Percentiles rank a stretch among this genome's conserved stretches.
Conservation (phyloP, 2,329 filamentous ascomycete species). For the Paraphoma chrysanthemicola region DNA sequence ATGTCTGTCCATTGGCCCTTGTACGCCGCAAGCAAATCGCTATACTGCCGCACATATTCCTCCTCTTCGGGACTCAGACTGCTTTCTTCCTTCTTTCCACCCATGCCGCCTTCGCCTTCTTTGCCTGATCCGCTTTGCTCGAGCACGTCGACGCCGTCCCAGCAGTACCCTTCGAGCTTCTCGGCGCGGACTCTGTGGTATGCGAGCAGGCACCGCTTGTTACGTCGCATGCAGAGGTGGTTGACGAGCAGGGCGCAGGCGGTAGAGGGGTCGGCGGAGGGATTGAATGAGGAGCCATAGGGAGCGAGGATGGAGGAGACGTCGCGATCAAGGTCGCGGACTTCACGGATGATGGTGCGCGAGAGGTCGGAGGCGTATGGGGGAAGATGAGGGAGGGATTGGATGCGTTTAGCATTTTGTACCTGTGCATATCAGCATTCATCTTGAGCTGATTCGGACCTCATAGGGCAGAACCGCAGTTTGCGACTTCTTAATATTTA, state of each 20-base stretch:
- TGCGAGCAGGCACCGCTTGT: conserved; percentile 93
- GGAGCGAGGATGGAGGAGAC: conserved; percentile 79
- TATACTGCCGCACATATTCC: conserved; percentile 92
- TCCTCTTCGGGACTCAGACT: conserved; percentile 94
- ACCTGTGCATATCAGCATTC: conserved; percentile 62
- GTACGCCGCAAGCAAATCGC: conserved; percentile 90
- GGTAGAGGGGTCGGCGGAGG: conserved; percentile 78
- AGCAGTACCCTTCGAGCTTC: conserved; percentile 91
- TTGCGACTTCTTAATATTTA: neutral
- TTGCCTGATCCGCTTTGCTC: conserved; percentile 59
- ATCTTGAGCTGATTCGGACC: neutral
- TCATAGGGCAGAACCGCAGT: neutral
- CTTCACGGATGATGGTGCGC: conserved; percentile 85
- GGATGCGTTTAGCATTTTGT: conserved; percentile 93
- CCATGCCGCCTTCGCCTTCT: conserved; percentile 49
- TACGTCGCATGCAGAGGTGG: conserved; percentile 92
- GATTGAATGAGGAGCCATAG: conserved; percentile 85
- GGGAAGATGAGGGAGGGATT: conserved; percentile 83
- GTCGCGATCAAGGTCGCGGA: conserved; percentile 90
- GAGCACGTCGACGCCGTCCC: conserved; percentile 84
- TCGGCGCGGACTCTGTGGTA: conserved; percentile 92
- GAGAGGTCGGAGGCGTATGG: conserved; percentile 93
- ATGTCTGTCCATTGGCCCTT: conserved; percentile 99
- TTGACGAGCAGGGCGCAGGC: conserved; percentile 91
- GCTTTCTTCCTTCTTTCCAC: conserved; percentile 66